Conservation (phyloP, 2,329 filamentous ascomycete species). For the Trichoderma pleuroti region DNA sequence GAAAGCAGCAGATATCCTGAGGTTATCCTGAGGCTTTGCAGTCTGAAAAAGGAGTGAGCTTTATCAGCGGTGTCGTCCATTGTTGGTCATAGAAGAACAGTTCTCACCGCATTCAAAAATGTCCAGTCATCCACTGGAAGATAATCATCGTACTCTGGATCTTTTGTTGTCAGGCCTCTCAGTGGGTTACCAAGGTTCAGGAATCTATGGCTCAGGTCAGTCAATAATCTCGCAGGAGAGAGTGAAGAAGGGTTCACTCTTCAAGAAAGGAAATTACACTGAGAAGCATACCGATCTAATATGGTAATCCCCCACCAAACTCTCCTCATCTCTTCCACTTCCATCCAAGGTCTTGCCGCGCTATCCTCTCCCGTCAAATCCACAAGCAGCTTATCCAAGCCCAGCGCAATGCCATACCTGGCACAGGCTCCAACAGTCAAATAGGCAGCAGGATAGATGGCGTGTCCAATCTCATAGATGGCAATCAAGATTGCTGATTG, state of each 20-base stretch:
- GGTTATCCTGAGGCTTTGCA: neutral
- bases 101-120: neutral
- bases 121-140: neutral
- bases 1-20: neutral
- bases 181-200: neutral
- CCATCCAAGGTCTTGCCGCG: neutral
- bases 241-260: neutral
- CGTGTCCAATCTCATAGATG: neutral
- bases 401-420: neutral
- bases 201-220: neutral
- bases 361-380: neutral
- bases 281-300: neutral
- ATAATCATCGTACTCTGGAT: neutral
- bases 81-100: neutral
- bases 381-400: neutral
- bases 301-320: conserved; percentile 2
- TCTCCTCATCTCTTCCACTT: conserved; percentile 2
- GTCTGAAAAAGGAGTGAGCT: neutral
- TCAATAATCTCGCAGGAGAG: neutral
- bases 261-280: neutral
- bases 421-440: conserved; percentile 1
- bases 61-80: accelerated
- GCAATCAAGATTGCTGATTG: neutral
- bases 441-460: neutral
- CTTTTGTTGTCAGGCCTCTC: neutral